A percentile compares a stretch with the other conserved stretches of the same genome.
Conservation (phyloP, 192 early-diverging fungal genomes). For the Coemansia sp. region DNA sequence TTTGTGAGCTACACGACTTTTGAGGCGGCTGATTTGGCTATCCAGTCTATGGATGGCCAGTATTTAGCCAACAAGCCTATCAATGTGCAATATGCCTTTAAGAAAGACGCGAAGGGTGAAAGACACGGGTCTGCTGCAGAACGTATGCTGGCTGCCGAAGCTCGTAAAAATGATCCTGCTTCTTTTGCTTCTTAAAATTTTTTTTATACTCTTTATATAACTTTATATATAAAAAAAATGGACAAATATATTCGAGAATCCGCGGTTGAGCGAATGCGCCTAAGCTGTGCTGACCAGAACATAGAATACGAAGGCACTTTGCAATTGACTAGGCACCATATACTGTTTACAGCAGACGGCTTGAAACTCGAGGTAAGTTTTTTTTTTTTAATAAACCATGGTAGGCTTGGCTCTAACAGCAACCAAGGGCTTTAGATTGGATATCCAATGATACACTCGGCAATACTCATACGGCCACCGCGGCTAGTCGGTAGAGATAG, state of each 20-base stretch:
- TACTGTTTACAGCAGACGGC: conserved; percentile 61
- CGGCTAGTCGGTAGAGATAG: conserved; percentile 2
- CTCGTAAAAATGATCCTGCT: conserved; percentile 1
- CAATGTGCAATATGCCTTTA: conserved; percentile 88
- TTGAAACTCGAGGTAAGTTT: conserved; percentile 64
- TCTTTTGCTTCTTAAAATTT: not conserved
- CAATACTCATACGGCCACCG: conserved; percentile 52
- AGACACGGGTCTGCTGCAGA: conserved; percentile 92
- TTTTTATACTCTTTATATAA: not conserved
- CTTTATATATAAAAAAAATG: conserved; percentile 13
- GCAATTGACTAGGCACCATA: conserved; percentile 73
- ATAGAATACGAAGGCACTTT: conserved; percentile 53
- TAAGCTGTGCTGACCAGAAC: conserved; percentile 20
- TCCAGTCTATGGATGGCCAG: conserved; percentile 98
- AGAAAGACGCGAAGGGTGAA: conserved; percentile 98
- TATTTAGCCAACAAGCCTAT: conserved; percentile 93
- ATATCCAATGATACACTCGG: conserved; percentile 81
- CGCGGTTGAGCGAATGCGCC: conserved; percentile 41
- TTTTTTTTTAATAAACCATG: conserved; percentile 15
- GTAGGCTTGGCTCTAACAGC: not conserved
- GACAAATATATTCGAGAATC: conserved; percentile 21
- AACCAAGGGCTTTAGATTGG: conserved; percentile 55
- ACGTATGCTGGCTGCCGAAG: conserved; percentile 75
- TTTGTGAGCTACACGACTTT: conserved; percentile 92
- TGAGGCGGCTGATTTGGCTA: conserved; percentile 92